Conservation (phyloP, 2,329 filamentous ascomycete genomes). For the Clonostachys sp. region DNA sequence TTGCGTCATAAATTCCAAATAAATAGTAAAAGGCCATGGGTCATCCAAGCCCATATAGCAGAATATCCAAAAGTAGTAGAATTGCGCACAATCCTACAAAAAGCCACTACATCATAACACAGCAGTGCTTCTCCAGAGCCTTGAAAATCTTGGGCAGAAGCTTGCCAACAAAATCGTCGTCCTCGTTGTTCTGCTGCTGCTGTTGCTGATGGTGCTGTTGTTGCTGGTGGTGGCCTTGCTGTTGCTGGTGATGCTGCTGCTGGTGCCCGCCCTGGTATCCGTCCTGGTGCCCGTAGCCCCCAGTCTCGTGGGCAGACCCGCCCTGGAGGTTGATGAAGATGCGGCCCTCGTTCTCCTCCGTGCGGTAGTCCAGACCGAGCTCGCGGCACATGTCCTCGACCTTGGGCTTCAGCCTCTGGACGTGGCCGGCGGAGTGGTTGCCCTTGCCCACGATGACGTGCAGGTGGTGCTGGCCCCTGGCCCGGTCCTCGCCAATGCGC, state of each 20-base stretch:
- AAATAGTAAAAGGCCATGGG: background rate
- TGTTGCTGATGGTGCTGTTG: conserved; percentile 41
- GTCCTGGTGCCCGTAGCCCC: conserved; percentile 17
- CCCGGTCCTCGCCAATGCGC: conserved; percentile 73
- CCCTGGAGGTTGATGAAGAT: conserved; percentile 86
- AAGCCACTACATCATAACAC: conserved; percentile 63
- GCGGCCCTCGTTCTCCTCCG: conserved; percentile 83
- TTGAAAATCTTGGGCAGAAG: conserved; percentile 55
- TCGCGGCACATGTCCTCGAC: conserved; percentile 85
- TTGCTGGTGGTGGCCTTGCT: conserved; percentile 24
- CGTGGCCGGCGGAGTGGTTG: conserved; percentile 74
- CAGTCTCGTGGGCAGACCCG: conserved; percentile 52
- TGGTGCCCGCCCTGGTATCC: conserved; percentile 22
- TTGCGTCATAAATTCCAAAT: conserved; percentile 7
- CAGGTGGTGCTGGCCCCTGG: conserved; percentile 72
- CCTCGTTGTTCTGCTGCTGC: conserved; percentile 41
- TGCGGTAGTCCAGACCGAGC: conserved; percentile 75
- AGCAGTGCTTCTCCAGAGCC: conserved; percentile 66
- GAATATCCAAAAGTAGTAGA: background rate
- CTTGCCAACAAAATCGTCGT: conserved; percentile 57
- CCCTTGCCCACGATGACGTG: conserved; percentile 97
- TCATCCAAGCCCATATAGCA: background rate
- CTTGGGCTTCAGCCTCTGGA: conserved; percentile 94
- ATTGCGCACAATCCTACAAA: background rate
- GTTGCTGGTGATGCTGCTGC: conserved; percentile 26